Percentiles rank a stretch among this genome's conserved stretches.
These are phyloP conservation scores for Pontederia crassipes DNA, from an alignment of 176 grass and related monocot genomes.

Conservation along the genomic window DNA sequence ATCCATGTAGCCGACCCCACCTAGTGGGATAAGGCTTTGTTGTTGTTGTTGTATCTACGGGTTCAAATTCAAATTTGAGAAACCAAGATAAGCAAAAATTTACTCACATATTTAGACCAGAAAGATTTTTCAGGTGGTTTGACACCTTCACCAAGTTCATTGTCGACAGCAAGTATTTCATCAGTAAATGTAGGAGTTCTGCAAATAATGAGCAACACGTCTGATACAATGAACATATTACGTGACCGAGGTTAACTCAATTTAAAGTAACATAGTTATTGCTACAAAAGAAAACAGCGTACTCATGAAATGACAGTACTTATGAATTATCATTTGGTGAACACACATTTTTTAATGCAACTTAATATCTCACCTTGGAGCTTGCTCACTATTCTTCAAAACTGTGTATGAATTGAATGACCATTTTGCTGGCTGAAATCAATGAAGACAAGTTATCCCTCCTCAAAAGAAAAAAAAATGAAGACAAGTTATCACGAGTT, in stretches of 20 bases:
- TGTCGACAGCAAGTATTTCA: slow-evolving; percentile 51
- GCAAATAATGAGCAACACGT: slow-evolving; percentile 17
- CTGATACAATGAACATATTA: background rate
- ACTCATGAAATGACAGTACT: too few species aligned
- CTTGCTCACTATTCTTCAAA: slow-evolving; percentile 85
- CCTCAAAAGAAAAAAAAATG: too few species aligned
- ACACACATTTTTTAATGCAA: too few species aligned
- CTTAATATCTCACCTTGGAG: slow-evolving; percentile 48
- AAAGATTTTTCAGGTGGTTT: slow-evolving; percentile 90
- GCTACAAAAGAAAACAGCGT: too few species aligned
- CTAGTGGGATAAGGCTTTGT: too few species aligned
- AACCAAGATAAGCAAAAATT: background rate
- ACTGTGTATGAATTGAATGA: slow-evolving; percentile 76
- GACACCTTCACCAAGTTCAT: slow-evolving; percentile 60
- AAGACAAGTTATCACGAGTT: too few species aligned
- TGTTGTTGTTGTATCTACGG: too few species aligned
- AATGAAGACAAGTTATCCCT: background rate
- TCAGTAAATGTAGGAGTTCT: slow-evolving; percentile 95
- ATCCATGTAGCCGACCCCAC: too few species aligned
- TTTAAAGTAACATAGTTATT: too few species aligned
- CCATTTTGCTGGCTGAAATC: slow-evolving; percentile 90
- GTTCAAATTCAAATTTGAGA: too few species aligned
- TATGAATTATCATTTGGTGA: too few species aligned
- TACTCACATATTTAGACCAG: slow-evolving; percentile 99
- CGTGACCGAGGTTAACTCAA: too few species aligned